Evolutionary conservation across 2,329 filamentous ascomycete species (phyloP).

Genomic region (Fusarium xylarioides): DNA sequence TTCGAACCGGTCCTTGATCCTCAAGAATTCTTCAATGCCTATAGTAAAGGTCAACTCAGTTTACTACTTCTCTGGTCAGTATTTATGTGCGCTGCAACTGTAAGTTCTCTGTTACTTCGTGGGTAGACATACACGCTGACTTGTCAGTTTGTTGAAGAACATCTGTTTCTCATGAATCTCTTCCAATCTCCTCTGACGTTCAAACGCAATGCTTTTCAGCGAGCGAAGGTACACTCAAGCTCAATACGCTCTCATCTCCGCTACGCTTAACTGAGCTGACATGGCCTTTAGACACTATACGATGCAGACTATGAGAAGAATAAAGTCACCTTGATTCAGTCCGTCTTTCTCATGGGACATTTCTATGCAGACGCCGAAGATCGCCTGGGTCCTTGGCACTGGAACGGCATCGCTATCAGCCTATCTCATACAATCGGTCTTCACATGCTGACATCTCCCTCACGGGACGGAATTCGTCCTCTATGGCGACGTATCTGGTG

Average conservation of each 20-base stretch:
- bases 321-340: not conserved
- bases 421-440: not conserved
- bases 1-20: not conserved
- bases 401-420: not conserved
- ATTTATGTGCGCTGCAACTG: not conserved
- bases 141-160: not conserved
- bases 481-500: conserved; percentile 28
- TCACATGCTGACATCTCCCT: not conserved
- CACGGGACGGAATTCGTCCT: not conserved
- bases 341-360: not conserved
- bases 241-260: rapidly evolving
- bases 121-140: not conserved
- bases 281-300: not conserved
- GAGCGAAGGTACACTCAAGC: not conserved
- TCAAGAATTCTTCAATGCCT: not conserved
- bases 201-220: not conserved
- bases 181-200: not conserved
- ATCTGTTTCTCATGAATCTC: not conserved
- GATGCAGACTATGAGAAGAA: not conserved
- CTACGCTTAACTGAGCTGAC: not conserved
- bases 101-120: not conserved
- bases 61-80: not conserved
- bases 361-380: not conserved
- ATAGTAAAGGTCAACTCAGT: not conserved
- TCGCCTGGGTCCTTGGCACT: not conserved